Percentiles rank a stretch among this genome's conserved stretches.
phyloP scores from a whole-genome alignment of 768 basidiomycete genomes.

The Cystofilobasidium macerans region DNA sequence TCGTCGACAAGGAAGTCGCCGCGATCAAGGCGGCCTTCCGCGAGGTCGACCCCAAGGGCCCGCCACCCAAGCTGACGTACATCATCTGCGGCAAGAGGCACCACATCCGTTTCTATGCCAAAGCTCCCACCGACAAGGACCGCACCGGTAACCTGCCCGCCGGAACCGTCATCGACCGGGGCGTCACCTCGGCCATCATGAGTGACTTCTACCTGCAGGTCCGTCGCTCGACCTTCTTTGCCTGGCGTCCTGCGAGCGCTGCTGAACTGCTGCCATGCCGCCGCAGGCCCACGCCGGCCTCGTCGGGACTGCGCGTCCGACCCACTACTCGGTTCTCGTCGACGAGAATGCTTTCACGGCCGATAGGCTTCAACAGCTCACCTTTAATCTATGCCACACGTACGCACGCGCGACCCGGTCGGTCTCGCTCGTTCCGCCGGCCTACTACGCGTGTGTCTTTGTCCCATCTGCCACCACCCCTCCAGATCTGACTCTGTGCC shows the following conservation, averaged over 20 bases:
- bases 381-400: conserved; percentile 27
- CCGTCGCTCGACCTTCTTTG: no score
- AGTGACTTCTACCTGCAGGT: conserved; percentile 26
- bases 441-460: conserved; percentile 11
- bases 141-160: background rate
- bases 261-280: no score
- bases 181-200: background rate
- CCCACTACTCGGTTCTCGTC: conserved; percentile 20
- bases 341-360: conserved; percentile 28
- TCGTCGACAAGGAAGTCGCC: conserved; percentile 34
- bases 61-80: conserved; percentile 36
- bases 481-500: no score
- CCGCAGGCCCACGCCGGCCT: conserved; percentile 27
- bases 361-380: conserved; percentile 12
- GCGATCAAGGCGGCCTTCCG: conserved; percentile 34
- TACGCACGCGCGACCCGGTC: conserved; percentile 30
- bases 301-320: conserved; percentile 28
- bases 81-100: conserved; percentile 35
- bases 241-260: no score
- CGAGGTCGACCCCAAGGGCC: conserved; percentile 31
- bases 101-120: conserved; percentile 9
- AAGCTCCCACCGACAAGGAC: background rate
- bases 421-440: conserved; percentile 26
- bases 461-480: no score
- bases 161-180: conserved; percentile 7